These are phyloP conservation scores for Umbellularia californica DNA, from an alignment of 164 flowering plant species.

Conservation along the genomic window DNA sequence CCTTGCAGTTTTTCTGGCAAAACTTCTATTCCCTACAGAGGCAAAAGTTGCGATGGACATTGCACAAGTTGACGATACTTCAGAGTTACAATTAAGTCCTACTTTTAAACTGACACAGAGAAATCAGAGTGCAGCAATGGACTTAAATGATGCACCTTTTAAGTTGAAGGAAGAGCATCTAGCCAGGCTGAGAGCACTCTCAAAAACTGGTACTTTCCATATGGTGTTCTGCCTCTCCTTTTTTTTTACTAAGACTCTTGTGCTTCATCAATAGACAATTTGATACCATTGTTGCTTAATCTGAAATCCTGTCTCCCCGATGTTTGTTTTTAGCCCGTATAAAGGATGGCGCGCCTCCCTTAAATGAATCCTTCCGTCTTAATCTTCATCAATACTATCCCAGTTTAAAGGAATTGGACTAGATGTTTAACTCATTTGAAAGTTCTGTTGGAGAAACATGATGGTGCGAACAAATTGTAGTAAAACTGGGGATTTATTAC, in stretches of 20 bases:
- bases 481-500: neutral
- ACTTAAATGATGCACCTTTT: conserved; percentile 81
- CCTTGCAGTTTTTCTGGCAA: conserved; percentile 68
- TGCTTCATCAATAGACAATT: neutral
- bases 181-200: conserved; percentile 59
- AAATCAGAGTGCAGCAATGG: conserved; percentile 42
- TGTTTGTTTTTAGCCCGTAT: neutral
- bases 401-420: neutral
- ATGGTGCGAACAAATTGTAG: neutral
- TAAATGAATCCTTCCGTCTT: neutral
- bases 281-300: no score
- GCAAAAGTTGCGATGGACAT: conserved; percentile 87
- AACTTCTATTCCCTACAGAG: conserved; percentile 71
- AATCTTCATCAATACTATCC: neutral
- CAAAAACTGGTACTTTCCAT: conserved; percentile 60
- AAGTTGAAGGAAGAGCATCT: conserved; percentile 67
- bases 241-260: neutral
- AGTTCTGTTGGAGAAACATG: neutral
- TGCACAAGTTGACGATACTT: conserved; percentile 72
- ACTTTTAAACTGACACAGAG: conserved; percentile 19
- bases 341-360: neutral
- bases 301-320: neutral
- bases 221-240: neutral
- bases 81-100: conserved; percentile 38
- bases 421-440: neutral